These are phyloP conservation scores for Boletus edulis DNA, from an alignment of 768 basidiomycete genomes.

Conservation along the genomic window DNA sequence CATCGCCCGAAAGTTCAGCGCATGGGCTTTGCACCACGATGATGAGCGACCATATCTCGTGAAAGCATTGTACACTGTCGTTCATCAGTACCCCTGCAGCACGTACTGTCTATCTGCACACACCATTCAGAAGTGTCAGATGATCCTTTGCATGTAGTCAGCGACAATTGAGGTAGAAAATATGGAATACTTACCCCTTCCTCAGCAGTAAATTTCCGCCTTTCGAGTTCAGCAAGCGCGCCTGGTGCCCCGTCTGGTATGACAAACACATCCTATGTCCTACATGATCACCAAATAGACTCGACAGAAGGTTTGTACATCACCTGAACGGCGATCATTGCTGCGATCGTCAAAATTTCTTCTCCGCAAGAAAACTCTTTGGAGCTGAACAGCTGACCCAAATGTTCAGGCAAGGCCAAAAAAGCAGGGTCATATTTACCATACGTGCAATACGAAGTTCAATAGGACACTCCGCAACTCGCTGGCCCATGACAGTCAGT, in stretches of 20 bases:
- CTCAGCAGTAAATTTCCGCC: slow-evolving; percentile 95
- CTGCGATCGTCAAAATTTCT: slow-evolving; percentile 93
- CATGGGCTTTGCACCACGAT: slow-evolving; percentile 91
- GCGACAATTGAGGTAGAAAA: neutral
- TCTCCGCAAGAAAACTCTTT: slow-evolving; percentile 88
- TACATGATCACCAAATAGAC: neutral
- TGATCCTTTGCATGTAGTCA: slow-evolving; percentile 65
- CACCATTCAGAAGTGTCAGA: slow-evolving; percentile 89
- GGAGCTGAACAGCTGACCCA: slow-evolving; percentile 74
- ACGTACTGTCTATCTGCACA: slow-evolving; percentile 24
- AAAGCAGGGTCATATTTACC: slow-evolving; percentile 44
- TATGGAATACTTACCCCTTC: slow-evolving; percentile 72
- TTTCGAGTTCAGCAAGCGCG: slow-evolving; percentile 86
- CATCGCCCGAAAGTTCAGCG: slow-evolving; percentile 90
- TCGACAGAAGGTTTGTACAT: slow-evolving; percentile 7
- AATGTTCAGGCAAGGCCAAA: neutral
- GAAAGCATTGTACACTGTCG: slow-evolving; percentile 90
- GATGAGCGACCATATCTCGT: slow-evolving; percentile 77
- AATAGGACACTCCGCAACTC: slow-evolving; percentile 91
- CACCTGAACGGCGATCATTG: slow-evolving; percentile 92
- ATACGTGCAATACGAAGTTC: slow-evolving; percentile 94
- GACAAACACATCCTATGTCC: slow-evolving; percentile 77
- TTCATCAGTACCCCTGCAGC: slow-evolving; percentile 1
- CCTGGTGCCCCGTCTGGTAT: slow-evolving; percentile 84
- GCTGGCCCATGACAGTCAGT: slow-evolving; percentile 72